Base-by-base conservation (phyloP, 1,284 basidiomycete species). In the Ceratobasidium sp. region DNA sequence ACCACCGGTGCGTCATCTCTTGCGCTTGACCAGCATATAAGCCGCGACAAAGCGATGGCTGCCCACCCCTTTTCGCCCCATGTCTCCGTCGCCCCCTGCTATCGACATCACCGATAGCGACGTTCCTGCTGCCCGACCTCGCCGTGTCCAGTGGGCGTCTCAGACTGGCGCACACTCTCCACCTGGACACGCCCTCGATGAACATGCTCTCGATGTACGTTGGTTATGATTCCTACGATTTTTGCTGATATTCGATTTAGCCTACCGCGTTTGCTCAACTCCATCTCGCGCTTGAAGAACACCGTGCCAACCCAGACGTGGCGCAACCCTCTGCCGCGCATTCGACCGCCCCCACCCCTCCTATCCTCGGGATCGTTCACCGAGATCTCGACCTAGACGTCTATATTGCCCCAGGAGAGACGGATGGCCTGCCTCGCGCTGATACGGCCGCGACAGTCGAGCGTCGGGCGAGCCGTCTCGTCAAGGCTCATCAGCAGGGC, bases 181-280 rank as follows among this genome's bases (percentile, higher is more conserved):
- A 1, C 77, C 78, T 41, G 78, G 79, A n/a, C 83, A 83, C 77
- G 82, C 81, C 43, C 78, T 88, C 46, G 87, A 88, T 76, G 84
- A 86, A 78, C 80, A 83, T 41, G 86, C 83, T 0, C 77, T 83
- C 43, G 83, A 87, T 77, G 87, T 87, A 74, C 71, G 86, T 83
- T 16, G 19, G 62, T 31, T 46, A 13, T 54, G 62, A 27, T 68
- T 46, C 4, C 8, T 5, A 16, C 34, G 72, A 24, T 56, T 51
- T 66, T 22, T 49, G 48, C 34, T 74, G 14, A 64, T 27, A 8
- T 43, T 51, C 31, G 66, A 29, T 22, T 51, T 75, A 90, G 89
- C 85, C 86, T 2, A 79, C 82, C 56, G 84, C 86, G 1, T 89
- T 89, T 68, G 82, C 85, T 74, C 84, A 81, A 8, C 84, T 90